phyloP scores from a whole-genome alignment of 2,329 filamentous ascomycete genomes.

The Trichoderma endophyticum region DNA sequence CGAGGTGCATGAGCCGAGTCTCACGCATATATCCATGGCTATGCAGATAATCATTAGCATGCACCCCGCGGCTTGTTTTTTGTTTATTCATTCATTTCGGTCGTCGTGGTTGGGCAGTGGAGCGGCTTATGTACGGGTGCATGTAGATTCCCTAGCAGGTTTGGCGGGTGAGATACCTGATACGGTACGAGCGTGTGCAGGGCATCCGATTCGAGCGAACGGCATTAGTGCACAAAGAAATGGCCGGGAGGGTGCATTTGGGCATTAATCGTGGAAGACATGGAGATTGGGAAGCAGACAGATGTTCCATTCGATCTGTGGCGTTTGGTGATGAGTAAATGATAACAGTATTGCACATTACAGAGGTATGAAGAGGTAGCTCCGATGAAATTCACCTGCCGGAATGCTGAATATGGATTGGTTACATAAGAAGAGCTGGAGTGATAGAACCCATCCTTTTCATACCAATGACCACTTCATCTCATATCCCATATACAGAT shows the following conservation, averaged over 20 bases:
- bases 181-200: not conserved
- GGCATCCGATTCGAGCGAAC: not conserved
- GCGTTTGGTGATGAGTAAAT: not conserved
- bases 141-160: not conserved
- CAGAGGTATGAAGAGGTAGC: not conserved
- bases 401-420: not conserved
- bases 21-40: conserved; percentile 13
- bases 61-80: conserved; percentile 1
- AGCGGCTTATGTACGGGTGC: not conserved
- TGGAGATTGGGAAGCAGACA: not conserved
- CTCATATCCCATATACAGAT: not conserved
- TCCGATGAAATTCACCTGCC: not conserved
- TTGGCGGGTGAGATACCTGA: not conserved
- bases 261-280: not conserved
- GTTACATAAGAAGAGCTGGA: not conserved
- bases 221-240: not conserved
- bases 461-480: not conserved
- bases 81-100: not conserved
- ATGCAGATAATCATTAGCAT: conserved; percentile 13
- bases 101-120: not conserved
- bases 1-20: conserved; percentile 10
- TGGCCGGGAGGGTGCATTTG: not conserved
- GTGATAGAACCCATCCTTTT: not conserved
- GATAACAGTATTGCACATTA: not conserved
- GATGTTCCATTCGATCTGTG: not conserved